Percentiles rank a stretch among this genome's conserved stretches.
Conservation (phyloP, 1,284 basidiomycete genomes). For the Fomitiporia mediterranea region DNA sequence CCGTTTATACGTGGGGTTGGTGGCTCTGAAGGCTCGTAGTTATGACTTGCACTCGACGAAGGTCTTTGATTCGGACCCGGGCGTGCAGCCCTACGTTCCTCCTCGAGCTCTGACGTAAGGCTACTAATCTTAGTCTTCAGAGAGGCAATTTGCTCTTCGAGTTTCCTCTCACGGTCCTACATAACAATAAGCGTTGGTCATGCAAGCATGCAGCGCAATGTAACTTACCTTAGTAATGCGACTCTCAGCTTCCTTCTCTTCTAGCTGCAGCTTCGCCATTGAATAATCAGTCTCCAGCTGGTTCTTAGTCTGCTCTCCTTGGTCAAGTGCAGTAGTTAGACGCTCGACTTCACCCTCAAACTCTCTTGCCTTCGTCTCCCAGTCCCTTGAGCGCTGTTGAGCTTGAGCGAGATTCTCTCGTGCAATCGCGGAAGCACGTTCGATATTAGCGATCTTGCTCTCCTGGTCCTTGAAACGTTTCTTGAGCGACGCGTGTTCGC, state of each 20-base stretch:
- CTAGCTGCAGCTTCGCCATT: slow-evolving; percentile 60
- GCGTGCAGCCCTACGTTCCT: slow-evolving; percentile 40
- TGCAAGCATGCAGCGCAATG: neutral
- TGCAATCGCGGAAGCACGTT: slow-evolving; percentile 51
- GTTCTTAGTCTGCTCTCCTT: slow-evolving; percentile 54
- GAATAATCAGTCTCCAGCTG: slow-evolving; percentile 69
- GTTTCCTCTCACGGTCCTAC: slow-evolving; percentile 68
- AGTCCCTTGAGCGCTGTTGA: slow-evolving; percentile 70
- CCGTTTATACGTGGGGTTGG: slow-evolving; percentile 32
- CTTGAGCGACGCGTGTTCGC: slow-evolving; percentile 60
- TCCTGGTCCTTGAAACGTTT: slow-evolving; percentile 72
- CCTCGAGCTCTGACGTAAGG: slow-evolving; percentile 56
- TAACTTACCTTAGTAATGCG: slow-evolving; percentile 55
- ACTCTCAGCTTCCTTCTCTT: slow-evolving; percentile 67
- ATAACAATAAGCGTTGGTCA: slow-evolving; percentile 12
- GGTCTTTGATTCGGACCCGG: slow-evolving; percentile 32
- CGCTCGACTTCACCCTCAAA: slow-evolving; percentile 57
- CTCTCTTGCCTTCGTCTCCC: slow-evolving; percentile 74
- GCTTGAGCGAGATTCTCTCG: slow-evolving; percentile 64
- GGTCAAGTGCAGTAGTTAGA: slow-evolving; percentile 55
- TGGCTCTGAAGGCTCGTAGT: slow-evolving; percentile 44
- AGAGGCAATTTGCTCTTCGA: slow-evolving; percentile 58
- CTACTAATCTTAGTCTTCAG: slow-evolving; percentile 61
- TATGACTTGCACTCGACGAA: slow-evolving; percentile 56
- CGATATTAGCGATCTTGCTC: slow-evolving; percentile 50